Evolutionary conservation across 2,329 filamentous ascomycete genomes (phyloP), one percentile per base, ranked within the genome.

Genomic region (Xenoacremonium recifei): DNA sequence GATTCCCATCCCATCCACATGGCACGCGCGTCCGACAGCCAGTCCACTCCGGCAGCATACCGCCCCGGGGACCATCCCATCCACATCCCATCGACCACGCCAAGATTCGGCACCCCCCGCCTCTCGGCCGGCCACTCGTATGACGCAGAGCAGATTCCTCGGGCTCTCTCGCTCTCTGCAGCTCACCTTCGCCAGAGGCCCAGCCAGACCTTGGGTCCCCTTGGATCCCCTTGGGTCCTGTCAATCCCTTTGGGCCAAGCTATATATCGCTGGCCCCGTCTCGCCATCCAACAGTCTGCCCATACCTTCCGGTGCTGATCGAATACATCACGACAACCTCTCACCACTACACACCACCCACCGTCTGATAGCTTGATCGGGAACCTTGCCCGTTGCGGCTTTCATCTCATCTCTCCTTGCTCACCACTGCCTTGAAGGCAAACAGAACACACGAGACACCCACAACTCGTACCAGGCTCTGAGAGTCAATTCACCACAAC

Each of bases 211-310:
- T 43, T 25, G 36, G 21, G 35, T 44, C 38, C 35, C 44, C 34
- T 13, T 7, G 23, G 23, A 13, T 27, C 23, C 9, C 23, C 13
- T 27, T 27, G 23, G 9, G 9, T 27, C 13, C 13, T 7, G 9
- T 13, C 7, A 13, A 27, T 13, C 13, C 9, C 13, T 17, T 39
- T 47, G 37, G 42, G 38, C 45, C 40, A 50, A 51, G 44, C 53
- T 57, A 57, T 57, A 57, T 57, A 57, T 57, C 54, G 54, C 54
- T 54, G 52, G 52, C 50, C 54, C 54, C 54, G 54, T 57, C 54
- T 57, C 52, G 42, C 54, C 54, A 57, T 57, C 47, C 48, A 46
- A 53, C 44, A 47, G 44, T 55, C 53, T 56, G 52, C 51, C 50
- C 53, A 56, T 56, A 43, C 44, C 33, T 52, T 36, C 46, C 37